A percentile compares a stretch with the other conserved stretches of the same genome.
Evolutionary conservation across 306 rosid genomes (phyloP).

Genomic region (Boehmeria nivea): DNA sequence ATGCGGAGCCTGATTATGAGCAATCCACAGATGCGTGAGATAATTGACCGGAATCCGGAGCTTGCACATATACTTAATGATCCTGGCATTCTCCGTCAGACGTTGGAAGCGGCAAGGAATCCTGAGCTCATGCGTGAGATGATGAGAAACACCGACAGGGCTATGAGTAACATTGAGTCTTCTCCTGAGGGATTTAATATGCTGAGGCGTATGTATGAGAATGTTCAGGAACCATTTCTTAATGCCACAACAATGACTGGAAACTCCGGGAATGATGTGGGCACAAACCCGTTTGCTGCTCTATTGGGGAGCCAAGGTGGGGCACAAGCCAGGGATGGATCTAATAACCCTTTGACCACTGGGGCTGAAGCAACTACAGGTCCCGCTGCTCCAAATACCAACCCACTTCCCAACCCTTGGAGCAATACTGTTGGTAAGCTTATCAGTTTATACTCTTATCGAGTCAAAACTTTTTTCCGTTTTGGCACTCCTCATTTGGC

Average conservation of each 20-base stretch:
- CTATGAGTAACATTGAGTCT: conserved; percentile 64
- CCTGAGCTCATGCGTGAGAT: conserved; percentile 72
- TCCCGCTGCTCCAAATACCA: conserved; percentile 45
- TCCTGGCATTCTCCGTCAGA: conserved; percentile 55
- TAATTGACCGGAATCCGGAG: conserved; percentile 61
- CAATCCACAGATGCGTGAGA: conserved; percentile 59
- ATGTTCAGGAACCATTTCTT: conserved; percentile 63
- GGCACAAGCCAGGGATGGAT: conserved; percentile 36
- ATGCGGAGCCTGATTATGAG: conserved; percentile 53
- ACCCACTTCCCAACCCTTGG: conserved; percentile 74
- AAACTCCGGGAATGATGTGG: conserved; percentile 39
- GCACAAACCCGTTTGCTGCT: conserved; percentile 56
- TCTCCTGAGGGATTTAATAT: conserved; percentile 71
- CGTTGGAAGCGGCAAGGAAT: conserved; percentile 62
- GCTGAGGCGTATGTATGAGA: conserved; percentile 71
- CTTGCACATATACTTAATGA: conserved; percentile 58
- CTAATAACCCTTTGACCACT: conserved; percentile 42
- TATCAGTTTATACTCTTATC: background rate
- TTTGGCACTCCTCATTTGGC: background rate
- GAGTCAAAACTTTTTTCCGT: background rate
- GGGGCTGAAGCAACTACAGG: conserved; percentile 42
- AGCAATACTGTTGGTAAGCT: conserved; percentile 25
- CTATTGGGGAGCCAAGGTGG: conserved; percentile 51
- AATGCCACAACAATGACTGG: conserved; percentile 58
- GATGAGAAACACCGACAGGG: conserved; percentile 70